phyloP scores from a whole-genome alignment of 371 early-diverging fungal genomes.

The Actinomortierella wolfii region DNA sequence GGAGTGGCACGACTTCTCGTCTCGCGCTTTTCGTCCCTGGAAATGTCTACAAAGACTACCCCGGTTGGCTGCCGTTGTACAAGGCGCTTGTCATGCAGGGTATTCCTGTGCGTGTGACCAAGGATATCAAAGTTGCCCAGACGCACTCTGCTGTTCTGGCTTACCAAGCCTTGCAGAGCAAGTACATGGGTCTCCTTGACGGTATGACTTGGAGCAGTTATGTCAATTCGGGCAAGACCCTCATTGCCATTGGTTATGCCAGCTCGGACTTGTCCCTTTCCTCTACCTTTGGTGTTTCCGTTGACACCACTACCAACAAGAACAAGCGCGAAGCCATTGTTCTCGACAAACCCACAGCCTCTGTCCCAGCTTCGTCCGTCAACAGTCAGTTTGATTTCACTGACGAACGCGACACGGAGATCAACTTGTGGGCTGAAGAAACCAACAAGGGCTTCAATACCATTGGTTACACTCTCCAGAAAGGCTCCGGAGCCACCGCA shows the following conservation, averaged over 20 bases:
- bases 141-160: constrained; percentile 10
- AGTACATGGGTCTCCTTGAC: constrained; percentile 11
- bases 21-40: constrained; percentile 22
- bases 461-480: constrained; percentile 2
- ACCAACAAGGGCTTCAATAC: constrained; percentile 2
- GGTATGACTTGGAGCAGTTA: constrained; percentile 10
- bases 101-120: constrained; percentile 23
- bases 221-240: constrained; percentile 17
- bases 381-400: constrained; percentile 21
- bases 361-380: constrained; percentile 10
- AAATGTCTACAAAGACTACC: constrained; percentile 18
- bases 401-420: constrained; percentile 11
- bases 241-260: constrained; percentile 21
- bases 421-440: constrained; percentile 7
- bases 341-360: constrained; percentile 8
- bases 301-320: constrained; percentile 5
- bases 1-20: constrained; percentile 16
- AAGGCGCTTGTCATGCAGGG: constrained; percentile 26
- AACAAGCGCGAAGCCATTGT: constrained; percentile 4
- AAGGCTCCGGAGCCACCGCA: neutral
- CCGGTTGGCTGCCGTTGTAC: constrained; percentile 22
- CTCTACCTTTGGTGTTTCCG: constrained; percentile 8
- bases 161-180: constrained; percentile 17
- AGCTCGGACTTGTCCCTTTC: constrained; percentile 5
- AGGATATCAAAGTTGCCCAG: constrained; percentile 11